phyloP scores from a whole-genome alignment of 768 basidiomycete genomes.

The Termitomyces sp. region DNA sequence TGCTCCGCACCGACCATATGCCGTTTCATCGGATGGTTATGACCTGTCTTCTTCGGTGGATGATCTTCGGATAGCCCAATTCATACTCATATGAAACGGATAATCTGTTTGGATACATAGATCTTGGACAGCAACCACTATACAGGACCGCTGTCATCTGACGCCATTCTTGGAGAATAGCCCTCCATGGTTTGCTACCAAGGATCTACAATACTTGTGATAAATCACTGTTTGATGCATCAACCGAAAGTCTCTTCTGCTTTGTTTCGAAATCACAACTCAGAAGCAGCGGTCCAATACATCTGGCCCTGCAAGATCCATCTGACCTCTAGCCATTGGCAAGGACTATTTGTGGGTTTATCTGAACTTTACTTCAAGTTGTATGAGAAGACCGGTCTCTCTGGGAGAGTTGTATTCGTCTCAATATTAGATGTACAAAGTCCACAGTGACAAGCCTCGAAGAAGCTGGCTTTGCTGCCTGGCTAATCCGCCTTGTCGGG shows the following conservation, averaged over 20 bases:
- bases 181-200: not conserved
- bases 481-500: no score
- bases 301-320: not conserved
- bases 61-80: conserved; percentile 5
- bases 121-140: not conserved
- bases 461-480: no score
- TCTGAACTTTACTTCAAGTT: not conserved
- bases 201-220: not conserved
- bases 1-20: conserved; percentile 27
- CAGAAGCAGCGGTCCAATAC: not conserved
- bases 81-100: not conserved
- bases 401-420: not conserved
- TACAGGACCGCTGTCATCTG: not conserved
- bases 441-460: no score
- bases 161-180: not conserved
- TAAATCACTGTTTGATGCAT: not conserved
- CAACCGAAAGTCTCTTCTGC: not conserved
- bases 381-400: not conserved
- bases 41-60: not conserved
- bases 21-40: conserved; percentile 28
- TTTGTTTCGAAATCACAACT: not conserved
- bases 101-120: not conserved
- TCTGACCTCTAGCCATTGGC: not conserved
- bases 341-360: not conserved
- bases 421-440: not conserved